Evolutionary conservation across 129 eudicot species (phyloP), one percentile per base, ranked within the genome.

Genomic region (Flaveria robusta): DNA sequence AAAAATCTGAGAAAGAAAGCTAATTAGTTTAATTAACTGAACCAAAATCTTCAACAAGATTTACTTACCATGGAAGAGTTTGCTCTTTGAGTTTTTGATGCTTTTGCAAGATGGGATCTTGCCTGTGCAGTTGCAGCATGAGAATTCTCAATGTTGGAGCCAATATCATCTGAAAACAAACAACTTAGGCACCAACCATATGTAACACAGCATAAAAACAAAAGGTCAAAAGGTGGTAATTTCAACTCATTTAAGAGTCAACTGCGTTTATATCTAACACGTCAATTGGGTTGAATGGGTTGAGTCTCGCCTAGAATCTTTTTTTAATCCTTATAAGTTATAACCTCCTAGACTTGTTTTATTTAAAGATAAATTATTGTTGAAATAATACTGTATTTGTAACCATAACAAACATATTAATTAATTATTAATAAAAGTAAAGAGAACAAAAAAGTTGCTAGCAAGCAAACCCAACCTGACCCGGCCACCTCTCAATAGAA

Each of bases 81-180:
- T 77, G 96, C 86, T 74, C 82, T 84, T 80, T 94, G 98, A 73
- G 91, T 89, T 82, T 94, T 94, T 39, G 97, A 80, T 66, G 98
- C 97, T 82, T 89, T 84, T 27, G 84, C 86, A 66, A 94, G 96
- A 37, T 94, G 97, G 64, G 91, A 47, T 83, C 82, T 91, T 63
- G 89, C 99, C 58, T 94, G 97, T 65, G 90, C 84, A 62, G 98
- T 94, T 24, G 97, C 97, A 27, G 92, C 98, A 86, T 91, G 93
- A 68, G 97, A 71, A 68, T 86, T 89, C 81, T 94, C 98, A 19
- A 91, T 73, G 70, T 94, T 76, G 79, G 98, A 88, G 52, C 98
- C 91, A 41, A 94, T 89, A 83, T 94, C 98, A 83, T 94, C 98
- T 94, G 86, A 27, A 37, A 43, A 58, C 29, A 55, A 51, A 7